A percentile compares a stretch with the other conserved stretches of the same genome.
phyloP scores from a whole-genome alignment of 2,329 filamentous ascomycete genomes.

The Xylariaceae sp. region DNA sequence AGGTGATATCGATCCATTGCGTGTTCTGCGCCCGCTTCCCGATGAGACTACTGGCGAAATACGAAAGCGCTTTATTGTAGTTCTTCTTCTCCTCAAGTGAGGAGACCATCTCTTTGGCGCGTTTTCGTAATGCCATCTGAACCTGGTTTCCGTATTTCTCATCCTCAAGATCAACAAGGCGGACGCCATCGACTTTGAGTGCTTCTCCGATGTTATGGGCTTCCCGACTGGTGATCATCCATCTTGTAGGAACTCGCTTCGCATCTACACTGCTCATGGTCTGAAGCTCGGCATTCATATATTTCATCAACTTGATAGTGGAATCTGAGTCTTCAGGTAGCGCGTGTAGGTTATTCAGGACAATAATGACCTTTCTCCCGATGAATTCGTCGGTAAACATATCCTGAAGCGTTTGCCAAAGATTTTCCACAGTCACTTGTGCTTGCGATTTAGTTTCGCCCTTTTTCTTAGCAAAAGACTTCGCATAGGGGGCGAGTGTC shows the following conservation, averaged over 20 bases:
- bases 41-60: slow-evolving; percentile 46
- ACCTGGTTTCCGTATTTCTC: slow-evolving; percentile 43
- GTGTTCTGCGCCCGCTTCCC: slow-evolving; percentile 46
- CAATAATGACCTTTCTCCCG: slow-evolving; percentile 43
- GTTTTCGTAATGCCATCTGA: slow-evolving; percentile 39
- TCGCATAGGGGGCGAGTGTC: slow-evolving; percentile 41
- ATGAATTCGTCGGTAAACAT: slow-evolving; percentile 44
- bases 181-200: slow-evolving; percentile 34
- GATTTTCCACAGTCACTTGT: slow-evolving; percentile 41
- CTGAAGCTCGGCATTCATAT: slow-evolving; percentile 36
- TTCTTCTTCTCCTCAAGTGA: slow-evolving; percentile 40
- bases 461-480: slow-evolving; percentile 40
- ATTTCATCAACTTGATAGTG: slow-evolving; percentile 41
- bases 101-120: slow-evolving; percentile 42
- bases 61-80: slow-evolving; percentile 46
- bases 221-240: slow-evolving; percentile 46
- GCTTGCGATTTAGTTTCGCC: slow-evolving; percentile 33
- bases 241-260: slow-evolving; percentile 37
- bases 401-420: slow-evolving; percentile 47
- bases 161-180: slow-evolving; percentile 42
- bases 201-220: slow-evolving; percentile 38
- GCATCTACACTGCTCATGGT: slow-evolving; percentile 26
- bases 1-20: slow-evolving; percentile 49
- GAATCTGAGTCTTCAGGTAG: slow-evolving; percentile 41
- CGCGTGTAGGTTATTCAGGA: slow-evolving; percentile 46